Percentiles rank a stretch among this genome's conserved stretches.
phyloP scores from a whole-genome alignment of 805 yeast genomes.

The Starmerella powellii region DNA sequence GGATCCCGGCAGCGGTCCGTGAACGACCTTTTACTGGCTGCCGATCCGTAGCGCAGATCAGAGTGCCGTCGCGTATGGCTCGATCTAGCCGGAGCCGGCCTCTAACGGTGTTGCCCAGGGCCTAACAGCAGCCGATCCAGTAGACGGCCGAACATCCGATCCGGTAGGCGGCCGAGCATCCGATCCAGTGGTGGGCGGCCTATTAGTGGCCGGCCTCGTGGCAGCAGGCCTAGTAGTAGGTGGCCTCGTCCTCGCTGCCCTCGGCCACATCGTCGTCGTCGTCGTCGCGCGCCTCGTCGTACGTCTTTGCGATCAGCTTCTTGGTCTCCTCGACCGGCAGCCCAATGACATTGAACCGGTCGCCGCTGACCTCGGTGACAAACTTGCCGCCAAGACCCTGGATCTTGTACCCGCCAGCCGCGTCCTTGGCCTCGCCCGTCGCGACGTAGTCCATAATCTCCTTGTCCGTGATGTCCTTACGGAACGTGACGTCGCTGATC shows the following conservation, averaged over 20 bases:
- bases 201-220: no score
- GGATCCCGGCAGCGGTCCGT: no score
- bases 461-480: slow-evolving; percentile 38
- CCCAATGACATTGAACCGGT: slow-evolving; percentile 78
- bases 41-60: no score
- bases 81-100: no score
- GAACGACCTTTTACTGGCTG: no score
- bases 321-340: slow-evolving; percentile 57
- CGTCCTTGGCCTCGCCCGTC: slow-evolving; percentile 61
- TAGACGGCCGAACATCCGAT: no score
- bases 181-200: no score
- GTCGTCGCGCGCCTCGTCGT: slow-evolving; percentile 23
- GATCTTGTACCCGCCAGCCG: slow-evolving; percentile 86
- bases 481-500: slow-evolving; percentile 32
- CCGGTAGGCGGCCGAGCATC: no score
- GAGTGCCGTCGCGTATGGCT: no score
- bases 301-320: slow-evolving; percentile 32
- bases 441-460: slow-evolving; percentile 51
- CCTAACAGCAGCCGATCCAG: no score
- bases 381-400: slow-evolving; percentile 53
- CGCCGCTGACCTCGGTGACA: slow-evolving; percentile 58
- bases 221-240: slow-evolving; percentile 6
- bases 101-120: no score
- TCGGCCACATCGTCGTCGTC: slow-evolving; percentile 12
- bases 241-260: slow-evolving; percentile 12